A percentile compares a stretch with the other conserved stretches of the same genome.
Evolutionary conservation across 2,329 filamentous ascomycete species (phyloP).

Genomic region (Chalara sp.): DNA sequence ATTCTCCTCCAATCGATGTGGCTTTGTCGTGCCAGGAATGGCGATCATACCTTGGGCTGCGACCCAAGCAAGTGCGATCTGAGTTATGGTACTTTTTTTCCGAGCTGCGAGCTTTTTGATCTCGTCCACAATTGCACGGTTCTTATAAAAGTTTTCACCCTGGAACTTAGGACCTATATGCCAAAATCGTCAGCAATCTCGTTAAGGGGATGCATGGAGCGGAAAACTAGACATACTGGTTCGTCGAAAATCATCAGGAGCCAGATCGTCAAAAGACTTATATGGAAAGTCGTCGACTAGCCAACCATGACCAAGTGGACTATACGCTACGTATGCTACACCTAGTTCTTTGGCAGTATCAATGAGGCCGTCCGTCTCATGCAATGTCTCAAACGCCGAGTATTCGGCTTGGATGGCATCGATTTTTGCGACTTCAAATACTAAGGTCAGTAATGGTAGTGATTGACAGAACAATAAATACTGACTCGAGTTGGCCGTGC

Average conservation of each 20-base stretch:
- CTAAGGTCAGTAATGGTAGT: no score
- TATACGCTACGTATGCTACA: slow-evolving; percentile 38
- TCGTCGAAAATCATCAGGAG: slow-evolving; percentile 29
- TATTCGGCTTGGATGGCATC: no score
- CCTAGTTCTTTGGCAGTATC: no score
- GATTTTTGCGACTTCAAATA: no score
- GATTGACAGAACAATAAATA: no score
- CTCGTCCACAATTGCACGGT: slow-evolving; percentile 24
- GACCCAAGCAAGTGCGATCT: slow-evolving; percentile 52
- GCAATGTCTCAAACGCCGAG: no score
- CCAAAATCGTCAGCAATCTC: not conserved
- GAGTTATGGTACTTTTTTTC: slow-evolving; percentile 40
- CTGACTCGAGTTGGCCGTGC: no score
- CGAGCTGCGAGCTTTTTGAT: slow-evolving; percentile 23
- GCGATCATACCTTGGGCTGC: slow-evolving; percentile 41
- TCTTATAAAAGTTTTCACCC: slow-evolving; percentile 42
- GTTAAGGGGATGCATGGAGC: no score
- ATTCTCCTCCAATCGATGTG: slow-evolving; percentile 32
- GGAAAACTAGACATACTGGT: no score
- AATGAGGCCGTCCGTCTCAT: no score
- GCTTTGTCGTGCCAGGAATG: slow-evolving; percentile 39
- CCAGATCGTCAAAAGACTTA: slow-evolving; percentile 36
- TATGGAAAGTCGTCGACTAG: slow-evolving; percentile 37
- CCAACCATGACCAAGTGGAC: slow-evolving; percentile 38
- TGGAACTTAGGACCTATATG: slow-evolving; percentile 34